Evolutionary conservation across 2,329 filamentous ascomycete species (phyloP), one percentile per base, ranked within the genome.

Genomic region (Fusarium fracticaudum): DNA sequence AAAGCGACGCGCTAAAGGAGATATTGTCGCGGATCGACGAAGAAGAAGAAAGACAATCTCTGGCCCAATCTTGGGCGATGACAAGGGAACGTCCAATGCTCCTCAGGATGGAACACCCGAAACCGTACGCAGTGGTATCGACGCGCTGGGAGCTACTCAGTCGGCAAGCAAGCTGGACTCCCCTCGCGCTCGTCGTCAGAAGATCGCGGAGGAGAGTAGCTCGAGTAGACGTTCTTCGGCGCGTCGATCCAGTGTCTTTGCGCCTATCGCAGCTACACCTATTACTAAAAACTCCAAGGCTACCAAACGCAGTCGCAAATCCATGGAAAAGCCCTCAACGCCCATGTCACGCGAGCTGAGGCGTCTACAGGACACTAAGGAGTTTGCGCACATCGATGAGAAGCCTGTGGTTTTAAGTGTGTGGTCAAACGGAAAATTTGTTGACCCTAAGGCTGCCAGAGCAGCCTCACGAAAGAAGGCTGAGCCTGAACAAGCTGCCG

Each of bases 401-500:
- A 83, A 86, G 60, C 89, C 89, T 10, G 86, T 92, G 8, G 48
- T 88, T 13, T 85, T 88, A 73, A 91, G 88, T 4, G 85, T 90
- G 33, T 92, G 90, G 90, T 89, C 88, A 76, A 92, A 91, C 72
- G 90, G 90, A 64, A 92, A 92, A 79, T 88, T 86, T 64, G 83
- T 92, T 45, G 84, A 87, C 44, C 84, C 85, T 65, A 84, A 85
- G 58, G 83, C 83, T 6, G 78, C 81, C 2, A 80, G 82, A 43
- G 82, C 84, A 47, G 83, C 83, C 11, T 77, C 81, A 15, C 80
- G 76, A 57, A 86, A 84, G 75, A 83, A 83, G 73, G 44, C 76
- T 43, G 80, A 79, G 53, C 66, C 72, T 13, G 78, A 80, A 41
- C 44, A 72, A 64, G 60, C 72, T 60, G 74, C 76, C 67, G 61